Evolutionary conservation across 495 filamentous ascomycete genomes (phyloP), one percentile per base, ranked within the genome.

Genomic region (Bathelium albidoporum): DNA sequence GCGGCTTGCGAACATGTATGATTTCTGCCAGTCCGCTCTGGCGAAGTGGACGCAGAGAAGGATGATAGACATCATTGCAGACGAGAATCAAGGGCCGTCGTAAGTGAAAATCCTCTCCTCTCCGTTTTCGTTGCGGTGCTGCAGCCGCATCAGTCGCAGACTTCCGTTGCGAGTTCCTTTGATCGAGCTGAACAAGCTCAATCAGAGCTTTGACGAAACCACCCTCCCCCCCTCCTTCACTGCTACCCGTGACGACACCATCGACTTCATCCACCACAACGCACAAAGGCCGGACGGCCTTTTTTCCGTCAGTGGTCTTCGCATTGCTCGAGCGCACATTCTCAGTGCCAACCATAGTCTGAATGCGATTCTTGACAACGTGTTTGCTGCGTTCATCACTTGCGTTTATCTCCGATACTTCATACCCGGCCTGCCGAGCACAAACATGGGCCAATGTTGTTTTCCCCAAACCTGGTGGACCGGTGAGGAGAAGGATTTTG

Each of bases 61-160:
- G 83, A 69, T 95, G 90, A 72, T 98, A 98, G n/a, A 96, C 82
- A 74, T 98, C 94, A 65, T 98, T 98, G 80, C 94, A 98, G 63
- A 98, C 91, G 31, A 97, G 75, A 63, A 98, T 90, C 36, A 98
- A 78, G 0, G 94, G 94, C 58, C 94, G 83, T 74, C 92, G 81
- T 60, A 96, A 82, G 31, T 86, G 82, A 73, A 97, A 98, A 43
- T 84, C 84, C 66, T 96, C 90, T 0, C 85, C 86, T 74, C 83
- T 86, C 68, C 79, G 84, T 69, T 84, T 85, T 69, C 77, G 79
- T 66, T 71, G 78, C 1, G 62, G 61, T 5, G 71, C 69, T 41
- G 76, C 66, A 39, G 68, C 59, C 65, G 76, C 62, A 49, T 75
- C 68, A 4, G 76, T 68, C n/a, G 73, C 69, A 29, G 49, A 26